phyloP scores from a whole-genome alignment of 345 rosid species.

The Litchi chinensis region DNA sequence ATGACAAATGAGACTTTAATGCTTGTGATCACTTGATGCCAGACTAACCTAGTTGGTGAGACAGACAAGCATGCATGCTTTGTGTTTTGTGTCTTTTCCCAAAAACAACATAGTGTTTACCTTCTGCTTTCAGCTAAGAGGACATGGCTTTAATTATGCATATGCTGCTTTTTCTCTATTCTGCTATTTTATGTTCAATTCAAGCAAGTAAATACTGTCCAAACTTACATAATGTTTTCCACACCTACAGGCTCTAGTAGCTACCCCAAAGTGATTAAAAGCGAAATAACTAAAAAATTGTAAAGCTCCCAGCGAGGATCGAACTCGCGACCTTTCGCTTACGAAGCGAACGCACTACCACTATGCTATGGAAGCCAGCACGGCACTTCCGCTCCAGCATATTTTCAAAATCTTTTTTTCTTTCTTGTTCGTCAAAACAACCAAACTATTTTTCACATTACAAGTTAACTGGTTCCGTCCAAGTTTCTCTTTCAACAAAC shows the following conservation, averaged over 20 bases:
- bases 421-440: too few relatives aligned
- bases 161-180: background rate
- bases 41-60: constrained; percentile 1
- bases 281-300: background rate
- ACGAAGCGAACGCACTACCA: constrained; percentile 99
- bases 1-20: constrained; percentile 26
- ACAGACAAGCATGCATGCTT: background rate
- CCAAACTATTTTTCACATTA: too few relatives aligned
- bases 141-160: background rate
- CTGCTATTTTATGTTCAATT: too few relatives aligned
- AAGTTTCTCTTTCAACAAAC: too few relatives aligned
- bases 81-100: background rate
- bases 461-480: too few relatives aligned
- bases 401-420: too few relatives aligned
- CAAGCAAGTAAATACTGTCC: too few relatives aligned
- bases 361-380: constrained; percentile 69
- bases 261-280: too few relatives aligned
- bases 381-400: too few relatives aligned
- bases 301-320: constrained; percentile 61
- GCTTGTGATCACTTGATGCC: background rate
- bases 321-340: constrained; percentile 99
- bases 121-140: background rate
- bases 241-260: too few relatives aligned
- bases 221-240: too few relatives aligned
- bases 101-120: background rate